Base-by-base conservation (phyloP, 1,284 basidiomycete species). In the Pyrrhoderma noxium region DNA sequence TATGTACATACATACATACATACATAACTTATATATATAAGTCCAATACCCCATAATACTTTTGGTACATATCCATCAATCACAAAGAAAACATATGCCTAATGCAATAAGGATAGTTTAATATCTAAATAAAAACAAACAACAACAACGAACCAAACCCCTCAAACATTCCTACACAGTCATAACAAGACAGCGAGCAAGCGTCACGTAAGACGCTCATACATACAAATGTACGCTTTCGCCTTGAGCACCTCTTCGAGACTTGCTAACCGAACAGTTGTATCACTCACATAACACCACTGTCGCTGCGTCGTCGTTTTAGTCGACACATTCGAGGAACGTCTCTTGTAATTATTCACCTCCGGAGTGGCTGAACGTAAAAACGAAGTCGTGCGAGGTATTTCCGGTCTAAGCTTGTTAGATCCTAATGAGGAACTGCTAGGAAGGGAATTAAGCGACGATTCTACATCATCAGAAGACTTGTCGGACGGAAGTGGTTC, bases 271-370 rank as follows among this genome's bases (percentile, higher is more conserved):
- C 86, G 75, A 8, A 97, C 90, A 43, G 80, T 68, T 1, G 88
- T 90, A 64, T 91, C 87, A 65, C 89, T 82, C 73, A 94, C 85
- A 64, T 89, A 94, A 45, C 89, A 89, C 93, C 93, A 97, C 55
- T 89, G 80, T 35, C 93, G 70, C 46, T 52, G 68, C 58, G 21
- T n/a, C 16, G 38, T 59, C 54, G 43, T 56, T 61, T 45, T 55
- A 40, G 31, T 14, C 51, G 50, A 23, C 5, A 5, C 50, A 14
- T 38, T 41, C 8, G 16, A 51, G 25, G 54, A 45, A 31, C 52
- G 44, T n/a, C 52, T 45, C 44, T 64, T 64, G 43, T 5, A 16
- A 70, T 27, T 1, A 11, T 47, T 35, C 13, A 53, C 41, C 27
- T 38, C 47, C 35, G 43, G 51, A 16, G 18, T 47, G 2, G 51